phyloP scores from a whole-genome alignment of 1,284 basidiomycete species.

The Ustilago trichophora region DNA sequence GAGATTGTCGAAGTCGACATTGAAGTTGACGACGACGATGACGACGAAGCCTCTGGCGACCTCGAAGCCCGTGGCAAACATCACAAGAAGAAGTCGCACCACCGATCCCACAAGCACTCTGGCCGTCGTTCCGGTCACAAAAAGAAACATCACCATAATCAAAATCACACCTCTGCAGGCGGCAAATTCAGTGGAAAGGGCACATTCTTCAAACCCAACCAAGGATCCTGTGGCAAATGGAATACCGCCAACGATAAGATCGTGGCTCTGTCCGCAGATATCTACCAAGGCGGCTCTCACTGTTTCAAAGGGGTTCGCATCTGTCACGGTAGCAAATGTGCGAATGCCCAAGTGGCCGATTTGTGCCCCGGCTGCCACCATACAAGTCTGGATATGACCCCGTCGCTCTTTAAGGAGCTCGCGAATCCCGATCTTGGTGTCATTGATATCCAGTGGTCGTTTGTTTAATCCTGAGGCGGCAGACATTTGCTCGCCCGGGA shows the following conservation, averaged over 20 bases:
- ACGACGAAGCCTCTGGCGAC: not conserved
- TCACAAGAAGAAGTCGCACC: slow-evolving; percentile 12
- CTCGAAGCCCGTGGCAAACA: slow-evolving; percentile 11
- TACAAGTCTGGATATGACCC: slow-evolving; percentile 36
- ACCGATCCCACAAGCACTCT: slow-evolving; percentile 14
- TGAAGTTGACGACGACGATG: not conserved
- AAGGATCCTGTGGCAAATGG: slow-evolving; percentile 35
- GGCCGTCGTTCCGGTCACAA: too few species aligned
- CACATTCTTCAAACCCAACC: slow-evolving; percentile 33
- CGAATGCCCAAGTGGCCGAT: slow-evolving; percentile 27
- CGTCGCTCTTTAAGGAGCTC: slow-evolving; percentile 24
- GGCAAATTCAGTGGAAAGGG: slow-evolving; percentile 22
- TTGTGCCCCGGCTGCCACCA: slow-evolving; percentile 26
- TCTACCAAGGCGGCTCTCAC: slow-evolving; percentile 27
- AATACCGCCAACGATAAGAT: slow-evolving; percentile 28
- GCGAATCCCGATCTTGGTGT: slow-evolving; percentile 20
- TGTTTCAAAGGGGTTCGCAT: slow-evolving; percentile 14
- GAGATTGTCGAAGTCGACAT: not conserved
- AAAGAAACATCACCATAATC: too few species aligned
- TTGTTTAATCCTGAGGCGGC: slow-evolving; percentile 1
- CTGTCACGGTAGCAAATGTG: slow-evolving; percentile 22
- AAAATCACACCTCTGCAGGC: slow-evolving; percentile 1
- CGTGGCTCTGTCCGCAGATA: slow-evolving; percentile 28
- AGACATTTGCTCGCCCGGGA: slow-evolving; percentile 2
- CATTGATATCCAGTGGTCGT: slow-evolving; percentile 37